Evolutionary conservation across 1,284 basidiomycete species (phyloP).

Genomic region (Peniophora sp.): DNA sequence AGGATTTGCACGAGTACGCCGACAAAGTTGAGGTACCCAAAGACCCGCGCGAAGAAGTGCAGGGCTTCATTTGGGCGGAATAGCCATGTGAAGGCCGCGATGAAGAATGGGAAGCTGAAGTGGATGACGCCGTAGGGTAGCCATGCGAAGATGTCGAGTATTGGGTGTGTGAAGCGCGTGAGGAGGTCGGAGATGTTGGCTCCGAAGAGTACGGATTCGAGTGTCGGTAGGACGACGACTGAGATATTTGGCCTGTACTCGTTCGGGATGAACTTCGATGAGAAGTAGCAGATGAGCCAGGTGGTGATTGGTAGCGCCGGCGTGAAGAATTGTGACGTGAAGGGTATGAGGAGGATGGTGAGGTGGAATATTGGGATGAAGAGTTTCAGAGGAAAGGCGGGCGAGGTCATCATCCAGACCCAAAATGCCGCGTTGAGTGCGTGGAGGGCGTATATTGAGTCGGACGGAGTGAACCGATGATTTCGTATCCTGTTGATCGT

Average conservation of each 20-base stretch:
- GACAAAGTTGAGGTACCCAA: conserved; percentile 90
- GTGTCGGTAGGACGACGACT: conserved; percentile 87
- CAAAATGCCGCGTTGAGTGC: conserved; percentile 64
- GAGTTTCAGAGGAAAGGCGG: conserved; percentile 72
- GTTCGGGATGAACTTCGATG: conserved; percentile 78
- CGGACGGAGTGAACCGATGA: conserved; percentile 53
- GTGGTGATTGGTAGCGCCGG: conserved; percentile 84
- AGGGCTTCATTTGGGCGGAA: conserved; percentile 76
- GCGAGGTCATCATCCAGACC: conserved; percentile 70
- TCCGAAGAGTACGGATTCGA: conserved; percentile 92
- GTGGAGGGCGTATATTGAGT: conserved; percentile 60
- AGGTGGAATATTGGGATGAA: conserved; percentile 71
- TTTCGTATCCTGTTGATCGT: conserved; percentile 57
- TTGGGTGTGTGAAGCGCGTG: conserved; percentile 86
- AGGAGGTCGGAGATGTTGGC: conserved; percentile 97
- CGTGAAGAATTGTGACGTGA: conserved; percentile 89
- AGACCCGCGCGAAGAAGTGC: conserved; percentile 82
- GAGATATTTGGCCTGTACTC: conserved; percentile 75
- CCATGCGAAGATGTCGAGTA: conserved; percentile 93
- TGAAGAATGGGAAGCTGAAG: conserved; percentile 78
- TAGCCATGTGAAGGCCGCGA: conserved; percentile 72
- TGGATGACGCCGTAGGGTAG: conserved; percentile 92
- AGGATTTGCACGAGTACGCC: conserved; percentile 88
- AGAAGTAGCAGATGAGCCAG: conserved; percentile 84
- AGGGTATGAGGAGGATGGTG: conserved; percentile 68